These are phyloP conservation scores for Mortierella polycephala DNA, from an alignment of 371 early-diverging fungal genomes.

Conservation along the genomic window DNA sequence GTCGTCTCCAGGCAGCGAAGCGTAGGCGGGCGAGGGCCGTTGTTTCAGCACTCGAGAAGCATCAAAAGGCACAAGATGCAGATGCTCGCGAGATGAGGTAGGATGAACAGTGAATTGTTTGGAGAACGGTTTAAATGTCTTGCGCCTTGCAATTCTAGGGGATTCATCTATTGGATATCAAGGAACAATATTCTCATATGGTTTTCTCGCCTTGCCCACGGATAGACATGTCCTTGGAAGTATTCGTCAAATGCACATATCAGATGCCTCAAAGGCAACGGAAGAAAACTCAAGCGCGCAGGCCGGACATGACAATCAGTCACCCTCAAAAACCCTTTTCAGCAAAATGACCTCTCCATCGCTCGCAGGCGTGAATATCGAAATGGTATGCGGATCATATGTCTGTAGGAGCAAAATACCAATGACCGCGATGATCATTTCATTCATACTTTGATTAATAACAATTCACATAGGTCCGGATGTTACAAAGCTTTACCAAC, in stretches of 20 bases:
- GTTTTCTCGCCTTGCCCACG: not conserved
- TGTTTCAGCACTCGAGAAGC: slow-evolving; percentile 23
- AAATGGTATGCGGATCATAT: slow-evolving; percentile 16
- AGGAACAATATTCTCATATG: slow-evolving; percentile 3
- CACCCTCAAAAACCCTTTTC: slow-evolving; percentile 13
- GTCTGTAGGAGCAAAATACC: not conserved
- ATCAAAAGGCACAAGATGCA: slow-evolving; percentile 24
- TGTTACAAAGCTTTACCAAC: slow-evolving; percentile 39
- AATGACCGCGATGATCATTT: not conserved
- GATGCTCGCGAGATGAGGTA: slow-evolving; percentile 54
- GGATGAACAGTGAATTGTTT: not conserved
- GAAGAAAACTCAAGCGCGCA: not conserved
- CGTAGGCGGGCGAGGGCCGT: slow-evolving; percentile 34
- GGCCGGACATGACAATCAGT: not conserved
- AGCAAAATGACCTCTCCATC: slow-evolving; percentile 9
- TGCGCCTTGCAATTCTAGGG: not conserved
- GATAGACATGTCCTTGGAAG: slow-evolving; percentile 21
- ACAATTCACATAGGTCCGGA: slow-evolving; percentile 15
- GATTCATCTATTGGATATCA: not conserved
- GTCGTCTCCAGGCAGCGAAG: slow-evolving; percentile 29
- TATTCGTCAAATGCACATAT: slow-evolving; percentile 18
- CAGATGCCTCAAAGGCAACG: not conserved
- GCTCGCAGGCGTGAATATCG: slow-evolving; percentile 13
- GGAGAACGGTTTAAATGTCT: not conserved
- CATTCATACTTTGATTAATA: not conserved